These are phyloP conservation scores for Cyclotella atomus DNA, from an alignment of 108 stramenopile species.

Conservation along the genomic window DNA sequence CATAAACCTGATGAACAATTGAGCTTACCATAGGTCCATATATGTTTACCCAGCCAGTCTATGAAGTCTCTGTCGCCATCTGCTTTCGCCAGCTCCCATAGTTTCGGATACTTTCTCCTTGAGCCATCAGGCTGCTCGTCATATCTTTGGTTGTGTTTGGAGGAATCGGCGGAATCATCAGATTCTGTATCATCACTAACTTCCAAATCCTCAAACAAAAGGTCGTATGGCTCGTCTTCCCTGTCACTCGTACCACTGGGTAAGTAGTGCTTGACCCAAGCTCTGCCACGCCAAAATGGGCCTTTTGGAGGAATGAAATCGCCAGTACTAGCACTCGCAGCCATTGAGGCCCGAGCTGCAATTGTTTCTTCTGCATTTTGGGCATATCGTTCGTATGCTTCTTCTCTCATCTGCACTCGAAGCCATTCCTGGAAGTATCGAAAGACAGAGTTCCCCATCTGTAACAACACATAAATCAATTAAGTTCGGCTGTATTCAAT, in stretches of 20 bases:
- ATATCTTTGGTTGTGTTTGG: too few species aligned
- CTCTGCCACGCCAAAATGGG: too few species aligned
- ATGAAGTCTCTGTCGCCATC: conserved; percentile 79
- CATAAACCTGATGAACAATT: too few species aligned
- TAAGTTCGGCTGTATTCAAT: too few species aligned
- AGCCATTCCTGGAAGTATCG: conserved; percentile 89
- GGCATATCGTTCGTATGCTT: conserved; percentile 64
- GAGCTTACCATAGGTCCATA: conserved; percentile 87
- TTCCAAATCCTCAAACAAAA: not conserved
- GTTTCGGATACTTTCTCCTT: conserved; percentile 41
- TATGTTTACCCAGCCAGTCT: conserved; percentile 82
- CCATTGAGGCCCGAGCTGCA: conserved; percentile 19
- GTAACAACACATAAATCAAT: too few species aligned
- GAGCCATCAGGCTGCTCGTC: not conserved
- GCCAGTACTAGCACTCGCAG: too few species aligned
- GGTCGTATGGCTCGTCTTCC: conserved; percentile 22
- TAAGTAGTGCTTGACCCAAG: conserved; percentile 29
- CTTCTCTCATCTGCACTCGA: conserved; percentile 70
- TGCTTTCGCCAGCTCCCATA: conserved; percentile 73
- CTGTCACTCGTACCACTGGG: conserved; percentile 23
- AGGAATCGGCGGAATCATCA: not conserved
- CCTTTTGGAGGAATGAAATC: conserved; percentile 27
- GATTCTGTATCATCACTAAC: not conserved
- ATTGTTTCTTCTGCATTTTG: conserved; percentile 42
- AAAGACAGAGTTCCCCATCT: conserved; percentile 83